Evolutionary conservation across 2,329 filamentous ascomycete species (phyloP), one percentile per base, ranked within the genome.

Genomic region (Anisogramma anomala): DNA sequence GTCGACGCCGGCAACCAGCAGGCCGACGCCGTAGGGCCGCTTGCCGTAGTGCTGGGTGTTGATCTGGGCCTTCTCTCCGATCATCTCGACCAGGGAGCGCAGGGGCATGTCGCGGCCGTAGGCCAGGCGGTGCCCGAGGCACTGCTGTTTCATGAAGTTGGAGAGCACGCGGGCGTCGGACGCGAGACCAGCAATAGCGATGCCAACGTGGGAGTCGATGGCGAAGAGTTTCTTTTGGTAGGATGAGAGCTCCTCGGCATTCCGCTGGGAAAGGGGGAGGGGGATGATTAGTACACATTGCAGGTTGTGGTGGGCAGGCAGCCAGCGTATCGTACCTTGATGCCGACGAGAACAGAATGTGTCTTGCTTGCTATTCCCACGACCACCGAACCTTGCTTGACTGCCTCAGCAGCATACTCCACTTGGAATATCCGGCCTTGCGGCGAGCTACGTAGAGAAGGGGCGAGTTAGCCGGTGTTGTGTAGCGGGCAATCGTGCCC

Each of bases 81-180:
- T 95, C 65, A 89, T 82, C 50, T 79, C 75, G 52, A 94, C 88
- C 55, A 96, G 85, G 49, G 84, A 82, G 57, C 86, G 82, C 59
- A 96, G 71, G 23, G 87, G 85, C 60, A 98, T 91, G 52, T 88
- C 79, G 52, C 91, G 88, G 66, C 85, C 89, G 70, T 94, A 96
- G 43, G 87, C 94, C 55, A 98, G 81, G 63, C 89, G 87, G 56
- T 91, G 89, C 57, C 85, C 84, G 57, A 98, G 85, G 49, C 86
- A 94, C 69, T 96, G 91, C 68, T 94, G 87, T 72, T 95, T 96
- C 89, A 98, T 96, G 72, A 95, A 98, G 77, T 98, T 98, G 72
- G 88, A 95, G 55, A 98, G 87, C 55, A 98, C 91, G 58, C 91
- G 91, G 59, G 89, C 91, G 65, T 98, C 91, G 45, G 89, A 95